These are phyloP conservation scores for Eimeria maxima DNA, from an alignment of 169 alveolate genomes.

Conservation along the genomic window DNA sequence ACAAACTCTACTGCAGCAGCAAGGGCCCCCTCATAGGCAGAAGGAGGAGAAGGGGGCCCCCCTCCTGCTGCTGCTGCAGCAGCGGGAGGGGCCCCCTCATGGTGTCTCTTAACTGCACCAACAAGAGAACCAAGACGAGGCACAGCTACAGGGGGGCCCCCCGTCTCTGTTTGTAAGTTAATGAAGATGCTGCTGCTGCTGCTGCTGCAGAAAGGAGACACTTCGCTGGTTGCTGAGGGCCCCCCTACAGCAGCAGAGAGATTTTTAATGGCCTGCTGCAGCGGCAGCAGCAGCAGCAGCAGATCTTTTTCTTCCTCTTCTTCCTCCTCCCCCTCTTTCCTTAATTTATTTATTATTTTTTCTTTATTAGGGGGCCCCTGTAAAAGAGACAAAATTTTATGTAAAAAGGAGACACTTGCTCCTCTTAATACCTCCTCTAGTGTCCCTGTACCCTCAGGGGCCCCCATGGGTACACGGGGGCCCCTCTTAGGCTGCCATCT, in stretches of 20 bases:
- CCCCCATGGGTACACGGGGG: conserved; percentile 28
- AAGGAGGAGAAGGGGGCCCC: conserved; percentile 31
- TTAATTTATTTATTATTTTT: too few relatives aligned
- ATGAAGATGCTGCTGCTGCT: not conserved
- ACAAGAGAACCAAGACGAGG: conserved; percentile 17
- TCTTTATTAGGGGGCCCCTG: not conserved
- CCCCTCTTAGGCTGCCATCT: conserved; percentile 45
- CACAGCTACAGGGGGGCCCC: conserved; percentile 33
- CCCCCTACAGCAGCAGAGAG: not conserved
- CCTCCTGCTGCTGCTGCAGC: too few relatives aligned
- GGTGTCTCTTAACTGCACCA: not conserved
- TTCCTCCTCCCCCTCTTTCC: not conserved
- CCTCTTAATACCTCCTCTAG: not conserved
- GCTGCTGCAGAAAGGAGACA: too few relatives aligned
- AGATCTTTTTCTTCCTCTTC: not conserved
- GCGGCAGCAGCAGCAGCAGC: too few relatives aligned
- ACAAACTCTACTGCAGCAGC: conserved; percentile 9
- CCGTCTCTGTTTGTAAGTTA: not conserved
- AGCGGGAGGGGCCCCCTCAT: not conserved
- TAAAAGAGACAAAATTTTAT: not conserved
- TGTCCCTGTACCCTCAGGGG: not conserved
- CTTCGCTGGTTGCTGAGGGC: too few relatives aligned
- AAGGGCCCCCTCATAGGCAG: not conserved
- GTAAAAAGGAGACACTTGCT: conserved; percentile 34
- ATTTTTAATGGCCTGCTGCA: not conserved